These are phyloP conservation scores for Annulohypoxylon truncatum DNA, from an alignment of 2,329 filamentous ascomycete species.

Conservation along the genomic window DNA sequence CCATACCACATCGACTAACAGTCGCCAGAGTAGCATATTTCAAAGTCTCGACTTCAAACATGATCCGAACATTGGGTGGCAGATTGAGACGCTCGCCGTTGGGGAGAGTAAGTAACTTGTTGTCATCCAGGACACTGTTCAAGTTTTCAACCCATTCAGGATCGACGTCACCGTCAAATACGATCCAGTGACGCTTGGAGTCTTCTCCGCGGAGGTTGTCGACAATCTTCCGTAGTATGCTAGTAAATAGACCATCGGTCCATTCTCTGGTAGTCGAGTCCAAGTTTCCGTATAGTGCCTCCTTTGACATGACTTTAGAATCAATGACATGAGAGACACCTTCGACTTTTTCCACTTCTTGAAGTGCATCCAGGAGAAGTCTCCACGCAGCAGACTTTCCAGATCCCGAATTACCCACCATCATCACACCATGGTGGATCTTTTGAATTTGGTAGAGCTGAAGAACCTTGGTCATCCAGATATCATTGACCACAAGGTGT, in stretches of 20 bases:
- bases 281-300: constrained; percentile 93
- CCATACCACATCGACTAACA: constrained; percentile 99
- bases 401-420: constrained; percentile 97
- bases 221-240: constrained; percentile 96
- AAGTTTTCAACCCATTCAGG: constrained; percentile 99
- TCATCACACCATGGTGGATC: constrained; percentile 99
- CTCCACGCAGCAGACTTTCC: constrained; percentile 98
- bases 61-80: constrained; percentile 94
- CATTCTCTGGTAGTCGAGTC: constrained; percentile 98
- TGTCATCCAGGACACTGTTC: constrained; percentile 99
- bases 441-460: constrained; percentile 98
- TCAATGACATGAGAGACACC: constrained; percentile 98
- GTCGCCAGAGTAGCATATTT: constrained; percentile 98
- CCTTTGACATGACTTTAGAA: constrained; percentile 99
- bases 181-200: constrained; percentile 97
- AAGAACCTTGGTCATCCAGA: constrained; percentile 97
- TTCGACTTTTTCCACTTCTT: constrained; percentile 90
- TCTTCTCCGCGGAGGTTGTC: constrained; percentile 98
- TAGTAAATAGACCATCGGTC: constrained; percentile 98
- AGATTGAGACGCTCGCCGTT: constrained; percentile 98
- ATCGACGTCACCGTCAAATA: constrained; percentile 99
- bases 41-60: constrained; percentile 99
- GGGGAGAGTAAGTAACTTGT: constrained; percentile 95
- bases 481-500: constrained; percentile 89
- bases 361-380: constrained; percentile 88